A percentile compares a stretch with the other conserved stretches of the same genome.
Conservation (phyloP, 176 grass and related monocot species). For the Carex cristatella region DNA sequence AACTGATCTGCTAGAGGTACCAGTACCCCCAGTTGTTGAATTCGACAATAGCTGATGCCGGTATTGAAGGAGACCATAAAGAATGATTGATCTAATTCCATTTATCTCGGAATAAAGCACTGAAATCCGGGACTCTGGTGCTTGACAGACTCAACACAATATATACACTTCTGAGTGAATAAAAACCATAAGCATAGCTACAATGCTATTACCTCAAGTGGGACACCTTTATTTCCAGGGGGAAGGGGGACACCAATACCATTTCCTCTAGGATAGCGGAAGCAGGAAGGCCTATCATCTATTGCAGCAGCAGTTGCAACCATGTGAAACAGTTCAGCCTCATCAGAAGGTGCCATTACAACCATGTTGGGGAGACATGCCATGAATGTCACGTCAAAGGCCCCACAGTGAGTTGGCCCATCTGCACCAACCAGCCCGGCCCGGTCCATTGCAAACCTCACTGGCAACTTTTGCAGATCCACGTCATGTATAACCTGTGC, state of each 20-base stretch:
- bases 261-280: constrained; percentile 87
- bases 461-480: constrained; percentile 87
- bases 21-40: not conserved
- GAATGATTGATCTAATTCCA: not conserved
- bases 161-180: not conserved
- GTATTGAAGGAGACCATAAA: not conserved
- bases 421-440: constrained; percentile 89
- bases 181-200: not conserved
- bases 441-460: constrained; percentile 94
- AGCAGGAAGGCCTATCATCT: constrained; percentile 79
- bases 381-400: constrained; percentile 96
- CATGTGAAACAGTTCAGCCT: constrained; percentile 96
- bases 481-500: constrained; percentile 83
- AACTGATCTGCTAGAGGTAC: not conserved
- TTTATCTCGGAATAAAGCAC: not conserved
- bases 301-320: constrained; percentile 90
- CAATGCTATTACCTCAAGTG: constrained; percentile 48
- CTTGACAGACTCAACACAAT: not conserved
- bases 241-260: constrained; percentile 68
- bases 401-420: constrained; percentile 81
- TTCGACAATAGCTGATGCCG: not conserved
- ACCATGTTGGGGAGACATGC: constrained; percentile 97
- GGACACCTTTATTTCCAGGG: constrained; percentile 68
- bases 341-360: constrained; percentile 93
- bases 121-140: not conserved